Conservation (phyloP, 2,329 filamentous ascomycete genomes). For the Dactylonectria macrodidyma region DNA sequence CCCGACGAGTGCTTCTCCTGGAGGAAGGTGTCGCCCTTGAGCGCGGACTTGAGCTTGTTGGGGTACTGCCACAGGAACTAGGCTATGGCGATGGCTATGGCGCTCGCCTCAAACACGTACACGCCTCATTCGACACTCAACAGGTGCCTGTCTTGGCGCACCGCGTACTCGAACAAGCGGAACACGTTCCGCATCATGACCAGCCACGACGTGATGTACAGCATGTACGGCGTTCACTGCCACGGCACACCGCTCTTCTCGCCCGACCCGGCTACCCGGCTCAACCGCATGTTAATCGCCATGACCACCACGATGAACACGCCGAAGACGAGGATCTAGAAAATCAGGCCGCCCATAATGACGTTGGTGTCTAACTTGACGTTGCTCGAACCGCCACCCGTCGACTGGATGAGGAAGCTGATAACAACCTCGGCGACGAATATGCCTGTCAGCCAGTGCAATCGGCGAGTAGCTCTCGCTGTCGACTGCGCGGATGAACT, state of each 20-base stretch:
- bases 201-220: constrained; percentile 55
- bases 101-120: constrained; percentile 28
- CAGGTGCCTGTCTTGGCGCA: constrained; percentile 3
- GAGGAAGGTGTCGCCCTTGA: too few relatives aligned
- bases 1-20: too few relatives aligned
- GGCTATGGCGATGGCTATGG: constrained; percentile 28
- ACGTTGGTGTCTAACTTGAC: constrained; percentile 60
- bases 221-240: constrained; percentile 51
- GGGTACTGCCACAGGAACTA: constrained; percentile 28
- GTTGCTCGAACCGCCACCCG: constrained; percentile 40
- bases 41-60: neutral
- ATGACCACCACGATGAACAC: constrained; percentile 63
- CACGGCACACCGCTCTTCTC: constrained; percentile 47
- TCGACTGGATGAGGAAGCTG: constrained; percentile 49
- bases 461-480: constrained; percentile 44
- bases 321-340: constrained; percentile 70
- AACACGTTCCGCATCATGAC: constrained; percentile 53
- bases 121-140: constrained; percentile 21
- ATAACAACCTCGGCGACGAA: constrained; percentile 52
- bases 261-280: neutral
- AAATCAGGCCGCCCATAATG: constrained; percentile 66
- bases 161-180: constrained; percentile 23
- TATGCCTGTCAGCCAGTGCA: constrained; percentile 47
- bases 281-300: constrained; percentile 57
- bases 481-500: constrained; percentile 51